Evolutionary conservation across 768 basidiomycete genomes (phyloP), one percentile per base, ranked within the genome.

Genomic region (Phallus indusiatus): DNA sequence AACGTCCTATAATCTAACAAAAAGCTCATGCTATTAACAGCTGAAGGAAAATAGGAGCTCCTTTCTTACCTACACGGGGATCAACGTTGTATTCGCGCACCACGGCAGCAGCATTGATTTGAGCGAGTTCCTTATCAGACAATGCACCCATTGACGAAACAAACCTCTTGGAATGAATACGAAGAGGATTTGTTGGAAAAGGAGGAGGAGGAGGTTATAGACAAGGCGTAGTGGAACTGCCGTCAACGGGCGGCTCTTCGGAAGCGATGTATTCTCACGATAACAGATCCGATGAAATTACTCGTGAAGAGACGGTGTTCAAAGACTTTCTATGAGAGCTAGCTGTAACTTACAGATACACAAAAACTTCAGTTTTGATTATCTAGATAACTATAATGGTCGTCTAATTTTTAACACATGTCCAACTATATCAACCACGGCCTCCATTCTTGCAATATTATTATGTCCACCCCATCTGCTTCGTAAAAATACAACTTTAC

Each of bases 1-100:
- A 99, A 96, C n/a, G 94, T 97, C 63, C 92, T 83, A 75, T 97
- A 97, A 74, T 97, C 94, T 94, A 69, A 24, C 7, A 28, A 64
- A 50, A 53, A 53, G 12, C 65, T 60, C 47, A 53, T 34, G 28
- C 35, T 56, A 34, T 48, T 35, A 34, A 36, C 18, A 55, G 49
- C 51, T 50, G 34, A 33, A 57, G 28, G 60, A 63, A 55, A 57
- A 66, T 61, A 65, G 58, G 59, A 61, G 51, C 59, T 47, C 49
- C 51, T 60, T 64, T 73, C 81, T 64, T 69, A 92, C 91, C 91
- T 64, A 94, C 78, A 74, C 91, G 89, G 60, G 92, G 92, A 66
- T 94, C 80, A 63, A 94, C 90, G 65, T 82, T 84, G 75, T 90
- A 94, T 74, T 92, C 86, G 68, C 80, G 83, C 54, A 90, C 92